Percentiles rank a stretch among this genome's conserved stretches.
phyloP scores from a whole-genome alignment of 129 eudicot genomes.

The Lactuca sativa region DNA sequence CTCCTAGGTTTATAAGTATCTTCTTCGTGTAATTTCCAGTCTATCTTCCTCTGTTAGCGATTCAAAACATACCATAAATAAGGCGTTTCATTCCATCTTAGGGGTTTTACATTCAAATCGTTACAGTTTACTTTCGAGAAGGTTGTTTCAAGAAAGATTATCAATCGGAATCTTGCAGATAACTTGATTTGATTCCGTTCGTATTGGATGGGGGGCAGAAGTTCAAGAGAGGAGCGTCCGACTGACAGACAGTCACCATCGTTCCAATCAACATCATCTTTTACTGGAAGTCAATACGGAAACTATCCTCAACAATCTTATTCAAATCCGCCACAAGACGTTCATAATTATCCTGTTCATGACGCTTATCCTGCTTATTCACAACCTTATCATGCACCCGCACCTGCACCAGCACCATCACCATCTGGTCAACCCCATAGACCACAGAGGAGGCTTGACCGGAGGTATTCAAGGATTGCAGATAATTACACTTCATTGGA shows the following conservation, averaged over 20 bases:
- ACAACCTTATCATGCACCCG: constrained; percentile 43
- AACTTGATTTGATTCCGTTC: constrained; percentile 16
- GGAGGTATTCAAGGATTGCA: constrained; percentile 87
- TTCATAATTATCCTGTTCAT: constrained; percentile 50
- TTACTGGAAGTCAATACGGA: constrained; percentile 49
- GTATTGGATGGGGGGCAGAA: constrained; percentile 57
- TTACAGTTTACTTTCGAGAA: not conserved
- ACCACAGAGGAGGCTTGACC: constrained; percentile 65
- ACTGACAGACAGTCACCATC: constrained; percentile 44
- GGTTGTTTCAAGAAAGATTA: not conserved
- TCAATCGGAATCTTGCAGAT: constrained; percentile 20
- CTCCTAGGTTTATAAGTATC: not conserved
- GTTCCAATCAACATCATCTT: constrained; percentile 44
- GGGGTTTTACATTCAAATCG: constrained; percentile 9
- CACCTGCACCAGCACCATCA: constrained; percentile 25
- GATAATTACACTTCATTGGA: constrained; percentile 87
- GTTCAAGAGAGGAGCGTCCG: constrained; percentile 51
- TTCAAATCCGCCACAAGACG: constrained; percentile 42
- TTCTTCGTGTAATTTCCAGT: constrained; percentile 6
- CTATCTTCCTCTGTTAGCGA: constrained; percentile 9
- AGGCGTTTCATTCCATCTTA: not conserved
- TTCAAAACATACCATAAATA: not conserved
- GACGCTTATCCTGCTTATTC: constrained; percentile 52
- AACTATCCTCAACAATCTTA: constrained; percentile 39
- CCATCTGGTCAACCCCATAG: constrained; percentile 39